Conservation (phyloP, 306 rosid genomes). For the Gastrolobium villosum region DNA sequence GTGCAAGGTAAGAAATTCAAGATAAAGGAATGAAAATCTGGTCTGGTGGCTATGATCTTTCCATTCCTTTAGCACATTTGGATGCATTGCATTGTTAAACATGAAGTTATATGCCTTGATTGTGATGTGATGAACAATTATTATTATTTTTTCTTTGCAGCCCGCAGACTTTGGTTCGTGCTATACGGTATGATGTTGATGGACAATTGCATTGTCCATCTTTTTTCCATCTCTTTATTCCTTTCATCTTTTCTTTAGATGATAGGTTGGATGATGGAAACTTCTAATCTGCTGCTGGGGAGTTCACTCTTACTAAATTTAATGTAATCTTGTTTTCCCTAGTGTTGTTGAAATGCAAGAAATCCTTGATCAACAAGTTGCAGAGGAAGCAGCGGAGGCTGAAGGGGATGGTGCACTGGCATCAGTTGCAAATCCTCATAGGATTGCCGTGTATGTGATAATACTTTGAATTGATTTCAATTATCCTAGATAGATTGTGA, state of each 20-base stretch:
- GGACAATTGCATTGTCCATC: conserved; percentile 42
- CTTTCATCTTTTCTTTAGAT: conserved; percentile 22
- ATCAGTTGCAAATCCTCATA: conserved; percentile 78
- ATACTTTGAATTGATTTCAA: conserved; percentile 45
- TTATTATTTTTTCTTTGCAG: conserved; percentile 57
- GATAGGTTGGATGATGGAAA: conserved; percentile 25
- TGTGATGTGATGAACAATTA: conserved; percentile 43
- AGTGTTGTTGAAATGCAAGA: conserved; percentile 99
- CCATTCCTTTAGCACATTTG: conserved; percentile 33
- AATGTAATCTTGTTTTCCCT: conserved; percentile 41
- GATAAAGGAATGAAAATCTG: conserved; percentile 10
- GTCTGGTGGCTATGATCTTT: conserved; percentile 10
- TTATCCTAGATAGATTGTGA: conserved; percentile 32
- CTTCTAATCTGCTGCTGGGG: conserved; percentile 8
- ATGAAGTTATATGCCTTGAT: conserved; percentile 31
- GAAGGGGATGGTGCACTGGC: conserved; percentile 90
- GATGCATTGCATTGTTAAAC: conserved; percentile 38
- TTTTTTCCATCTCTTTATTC: conserved; percentile 20
- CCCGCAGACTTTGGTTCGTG: conserved; percentile 97
- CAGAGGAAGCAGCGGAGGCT: conserved; percentile 99
- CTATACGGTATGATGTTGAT: conserved; percentile 72
- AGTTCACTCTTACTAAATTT: conserved; percentile 37
- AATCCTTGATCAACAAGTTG: conserved; percentile 93
- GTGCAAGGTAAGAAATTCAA: background rate
- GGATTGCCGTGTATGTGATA: conserved; percentile 63